These are phyloP conservation scores for Hypoxylon sp. DNA, from an alignment of 2,329 filamentous ascomycete genomes.

Conservation along the genomic window DNA sequence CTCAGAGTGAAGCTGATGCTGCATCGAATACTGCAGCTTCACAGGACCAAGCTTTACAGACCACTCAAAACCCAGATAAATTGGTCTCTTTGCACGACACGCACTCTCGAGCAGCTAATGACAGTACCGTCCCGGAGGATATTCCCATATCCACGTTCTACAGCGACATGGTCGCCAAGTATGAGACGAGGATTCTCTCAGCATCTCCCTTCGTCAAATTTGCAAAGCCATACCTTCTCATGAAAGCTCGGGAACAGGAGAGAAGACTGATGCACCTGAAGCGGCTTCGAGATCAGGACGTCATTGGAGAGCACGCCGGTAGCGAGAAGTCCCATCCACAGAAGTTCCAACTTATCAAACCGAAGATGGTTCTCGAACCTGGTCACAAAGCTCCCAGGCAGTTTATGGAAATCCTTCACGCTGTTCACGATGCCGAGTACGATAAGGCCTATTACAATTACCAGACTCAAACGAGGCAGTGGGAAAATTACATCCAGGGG, in stretches of 20 bases:
- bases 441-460: constrained; percentile 95
- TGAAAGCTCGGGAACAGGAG: constrained; percentile 91
- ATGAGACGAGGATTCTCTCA: constrained; percentile 91
- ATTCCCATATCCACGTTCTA: constrained; percentile 90
- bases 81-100: constrained; percentile 54
- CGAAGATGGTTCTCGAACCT: constrained; percentile 91
- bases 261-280: constrained; percentile 82
- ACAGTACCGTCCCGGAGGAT: constrained; percentile 74
- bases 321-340: constrained; percentile 70
- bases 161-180: constrained; percentile 92
- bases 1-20: constrained; percentile 34
- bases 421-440: constrained; percentile 95
- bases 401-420: constrained; percentile 91
- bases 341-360: constrained; percentile 88
- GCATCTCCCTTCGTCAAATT: constrained; percentile 97
- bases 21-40: constrained; percentile 21
- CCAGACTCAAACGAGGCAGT: constrained; percentile 90
- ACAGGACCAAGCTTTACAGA: constrained; percentile 30
- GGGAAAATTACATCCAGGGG: constrained; percentile 92
- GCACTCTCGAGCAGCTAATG: constrained; percentile 54
- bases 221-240: constrained; percentile 89
- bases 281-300: constrained; percentile 79
- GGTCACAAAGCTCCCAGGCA: constrained; percentile 82
- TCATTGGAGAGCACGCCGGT: constrained; percentile 62
- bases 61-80: constrained; percentile 36